Conservation (phyloP, 495 filamentous ascomycete species). For the Pseudevernia furfuracea region DNA sequence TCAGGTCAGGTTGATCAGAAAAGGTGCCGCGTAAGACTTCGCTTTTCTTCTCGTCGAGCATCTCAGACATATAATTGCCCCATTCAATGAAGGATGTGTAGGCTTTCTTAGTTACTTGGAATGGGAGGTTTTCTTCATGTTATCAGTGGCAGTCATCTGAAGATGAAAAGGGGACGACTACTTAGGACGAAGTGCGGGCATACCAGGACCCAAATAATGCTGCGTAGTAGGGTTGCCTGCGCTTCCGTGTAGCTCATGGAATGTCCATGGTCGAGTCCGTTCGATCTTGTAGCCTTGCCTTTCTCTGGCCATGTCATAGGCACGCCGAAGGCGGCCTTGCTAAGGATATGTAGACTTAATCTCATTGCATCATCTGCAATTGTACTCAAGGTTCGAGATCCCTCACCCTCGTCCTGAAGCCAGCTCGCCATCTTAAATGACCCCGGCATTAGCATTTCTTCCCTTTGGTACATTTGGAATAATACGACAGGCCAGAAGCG, state of each 20-base stretch:
- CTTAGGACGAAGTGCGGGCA: slow-evolving; percentile 42
- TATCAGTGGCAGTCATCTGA: neutral
- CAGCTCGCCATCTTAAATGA: slow-evolving; percentile 11
- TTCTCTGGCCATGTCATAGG: slow-evolving; percentile 43
- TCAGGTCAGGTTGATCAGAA: slow-evolving; percentile 54
- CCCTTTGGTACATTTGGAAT: neutral
- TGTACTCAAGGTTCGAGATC: slow-evolving; percentile 7
- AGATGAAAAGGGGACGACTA: slow-evolving; percentile 10
- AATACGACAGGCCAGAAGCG: neutral
- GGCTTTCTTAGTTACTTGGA: slow-evolving; percentile 40
- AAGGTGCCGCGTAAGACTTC: slow-evolving; percentile 41
- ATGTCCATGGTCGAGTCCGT: slow-evolving; percentile 35
- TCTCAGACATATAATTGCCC: slow-evolving; percentile 56
- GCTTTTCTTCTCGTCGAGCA: slow-evolving; percentile 47
- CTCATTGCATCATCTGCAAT: slow-evolving; percentile 44
- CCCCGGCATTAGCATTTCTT: neutral
- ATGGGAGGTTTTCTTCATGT: slow-evolving; percentile 39
- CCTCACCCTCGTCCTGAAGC: slow-evolving; percentile 1
- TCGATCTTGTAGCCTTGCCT: slow-evolving; percentile 1
- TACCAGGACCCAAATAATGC: slow-evolving; percentile 48
- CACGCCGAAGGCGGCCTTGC: slow-evolving; percentile 58
- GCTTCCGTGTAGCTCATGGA: slow-evolving; percentile 54
- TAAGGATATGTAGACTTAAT: slow-evolving; percentile 59
- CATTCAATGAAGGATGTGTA: slow-evolving; percentile 51
- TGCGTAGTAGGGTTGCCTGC: slow-evolving; percentile 42